Evolutionary conservation across 306 rosid genomes (phyloP), one percentile per base, ranked within the genome.

Genomic region (Chamaecrista fasciculata): DNA sequence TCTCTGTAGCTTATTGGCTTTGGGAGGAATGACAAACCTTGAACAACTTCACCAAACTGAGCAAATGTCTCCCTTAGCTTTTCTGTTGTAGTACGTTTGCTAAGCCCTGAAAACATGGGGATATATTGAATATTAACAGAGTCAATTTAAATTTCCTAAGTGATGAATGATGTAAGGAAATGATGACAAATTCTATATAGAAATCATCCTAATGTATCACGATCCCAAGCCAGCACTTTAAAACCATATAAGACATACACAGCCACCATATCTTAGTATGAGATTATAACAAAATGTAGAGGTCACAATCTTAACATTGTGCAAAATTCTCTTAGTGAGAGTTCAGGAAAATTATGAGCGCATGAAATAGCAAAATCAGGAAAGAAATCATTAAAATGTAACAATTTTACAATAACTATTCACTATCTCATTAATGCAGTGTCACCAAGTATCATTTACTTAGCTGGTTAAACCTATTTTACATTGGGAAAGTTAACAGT

Each of bases 81-180:
- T 74, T 94, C 97, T 19, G 96, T 70, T 8, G 97, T 89, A 25
- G 99, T 91, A 5, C 97, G 90, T 65, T 94, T 94, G 82, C 87
- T 85, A 71, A 90, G 99, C 64, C 99, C 97, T 94, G 91, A 47
- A 74, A 81, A 25, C 60, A n/a, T 56, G 24, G 40, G 55, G 47
- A 44, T 23, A 49, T 46, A 50, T 24, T 0, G 62, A 63, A 65
- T 25, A 39, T 42, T 31, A 58, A 58, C 49, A 55, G 14, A 34
- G 33, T 18, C 55, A 62, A 73, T 49, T 14, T 43, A 20, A 29
- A 65, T 26, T 56, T 49, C 66, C 20, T 25, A 28, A 26, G 15
- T 20, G 26, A 72, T 9, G 19, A 28, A 29, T 6, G 31, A 47
- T 2, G 28, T 15, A 73, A 47, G n/a, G 26, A 53, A 18, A 53